Evolutionary conservation across 192 early-diverging fungal species (phyloP).

Genomic region (Haplosporangium gracile): DNA sequence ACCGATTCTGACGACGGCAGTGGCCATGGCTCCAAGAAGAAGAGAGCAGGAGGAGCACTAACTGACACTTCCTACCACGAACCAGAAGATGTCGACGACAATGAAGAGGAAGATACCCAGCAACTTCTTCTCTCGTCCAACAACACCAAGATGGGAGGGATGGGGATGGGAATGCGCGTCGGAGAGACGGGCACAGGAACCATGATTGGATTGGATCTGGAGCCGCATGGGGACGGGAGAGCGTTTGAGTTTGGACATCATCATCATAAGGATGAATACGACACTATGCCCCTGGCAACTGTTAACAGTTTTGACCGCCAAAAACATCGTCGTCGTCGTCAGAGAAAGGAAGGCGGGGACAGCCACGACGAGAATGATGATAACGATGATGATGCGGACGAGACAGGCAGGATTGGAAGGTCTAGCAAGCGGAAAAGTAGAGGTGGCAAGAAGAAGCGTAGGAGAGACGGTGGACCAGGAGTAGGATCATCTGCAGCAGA

Average conservation of each 20-base stretch:
- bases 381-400: neutral
- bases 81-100: constrained; percentile 1
- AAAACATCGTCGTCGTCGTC: neutral
- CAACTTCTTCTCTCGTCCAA: constrained; percentile 17
- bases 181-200: constrained; percentile 55
- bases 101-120: constrained; percentile 31
- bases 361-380: neutral
- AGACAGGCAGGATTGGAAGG: neutral
- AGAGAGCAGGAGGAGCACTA: neutral
- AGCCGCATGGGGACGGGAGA: constrained; percentile 13
- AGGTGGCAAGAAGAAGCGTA: neutral
- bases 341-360: neutral
- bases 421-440: constrained; percentile 7
- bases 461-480: neutral
- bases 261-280: constrained; percentile 19
- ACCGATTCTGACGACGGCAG: constrained; percentile 7
- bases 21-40: neutral
- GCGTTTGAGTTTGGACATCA: neutral
- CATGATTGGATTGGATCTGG: constrained; percentile 48
- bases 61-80: neutral
- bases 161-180: constrained; percentile 53
- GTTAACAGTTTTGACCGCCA: constrained; percentile 3
- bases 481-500: neutral
- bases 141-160: constrained; percentile 31
- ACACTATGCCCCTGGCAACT: constrained; percentile 33